Evolutionary conservation across 2,329 filamentous ascomycete genomes (phyloP), one percentile per base, ranked within the genome.

Genomic region (Parastagonospora nodorum): DNA sequence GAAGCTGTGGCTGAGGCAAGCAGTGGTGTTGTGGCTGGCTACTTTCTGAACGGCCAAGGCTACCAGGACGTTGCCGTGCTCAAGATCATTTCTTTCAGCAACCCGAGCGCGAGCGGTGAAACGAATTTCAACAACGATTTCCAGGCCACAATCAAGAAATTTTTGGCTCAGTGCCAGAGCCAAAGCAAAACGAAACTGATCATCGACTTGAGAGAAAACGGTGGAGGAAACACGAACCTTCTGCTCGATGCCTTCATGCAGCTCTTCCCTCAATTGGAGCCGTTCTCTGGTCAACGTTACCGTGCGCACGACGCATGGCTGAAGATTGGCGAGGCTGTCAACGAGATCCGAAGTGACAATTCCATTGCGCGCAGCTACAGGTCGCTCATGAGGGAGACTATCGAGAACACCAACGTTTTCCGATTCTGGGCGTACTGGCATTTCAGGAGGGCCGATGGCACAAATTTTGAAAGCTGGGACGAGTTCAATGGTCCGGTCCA

Each of bases 121-220:
- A 52, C 55, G 1, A 52, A 50, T 4, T 58, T 48, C 45, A 51
- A 46, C 14, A 57, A 52, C 29, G 59, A 59, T 19, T 66, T 69
- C 14, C 77, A 76, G 48, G 58, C 65, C 30, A 55, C 64, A 33
- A 53, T 71, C 2, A 45, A 71, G 8, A 47, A 71, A 0, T 80
- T 85, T 55, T 66, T 85, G 8, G 63, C 69, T 0, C 64, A 74
- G 16, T 77, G 77, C 28, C 75, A 77, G 30, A 54, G 64, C 0
- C 72, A 74, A 7, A 75, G 77, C 2, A 84, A 83, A 64, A 79
- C 74, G 33, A 85, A 82, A 61, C 73, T 89, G 2, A 75, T 88
- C 32, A 80, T 89, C 50, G 86, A 89, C 57, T 58, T 89, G 8
- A 78, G 80, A 7, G 77, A 75, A 3, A 89, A 89, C 53, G 74